These are phyloP conservation scores for Plasmodium malariae DNA, from an alignment of 169 alveolate species.

Conservation along the genomic window DNA sequence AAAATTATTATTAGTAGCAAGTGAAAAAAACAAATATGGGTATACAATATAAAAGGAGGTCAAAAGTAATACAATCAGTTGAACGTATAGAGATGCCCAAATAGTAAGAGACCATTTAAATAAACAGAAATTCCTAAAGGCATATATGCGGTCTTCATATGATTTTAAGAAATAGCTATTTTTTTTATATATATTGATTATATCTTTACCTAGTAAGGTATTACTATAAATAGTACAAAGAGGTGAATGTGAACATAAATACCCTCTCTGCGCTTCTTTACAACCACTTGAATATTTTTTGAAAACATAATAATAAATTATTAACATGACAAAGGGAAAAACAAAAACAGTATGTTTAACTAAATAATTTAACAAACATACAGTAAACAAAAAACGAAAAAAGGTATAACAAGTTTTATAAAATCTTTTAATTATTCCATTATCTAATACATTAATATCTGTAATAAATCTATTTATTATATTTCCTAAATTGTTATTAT, in stretches of 20 bases:
- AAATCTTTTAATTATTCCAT: constrained; percentile 79
- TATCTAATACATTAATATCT: constrained; percentile 79
- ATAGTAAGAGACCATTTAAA: constrained; percentile 50
- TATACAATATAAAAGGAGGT: constrained; percentile 54
- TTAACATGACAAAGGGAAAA: constrained; percentile 47
- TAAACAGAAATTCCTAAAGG: constrained; percentile 22
- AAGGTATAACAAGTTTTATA: constrained; percentile 74
- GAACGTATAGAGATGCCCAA: constrained; percentile 72
- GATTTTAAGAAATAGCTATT: background rate
- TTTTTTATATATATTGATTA: constrained; percentile 74
- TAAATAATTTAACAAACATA: constrained; percentile 56
- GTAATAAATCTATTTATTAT: constrained; percentile 80
- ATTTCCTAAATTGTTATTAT: constrained; percentile 80
- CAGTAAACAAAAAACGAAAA: constrained; percentile 60
- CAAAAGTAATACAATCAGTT: constrained; percentile 5
- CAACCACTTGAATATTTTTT: constrained; percentile 74
- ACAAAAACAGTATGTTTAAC: constrained; percentile 36
- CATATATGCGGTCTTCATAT: constrained; percentile 2
- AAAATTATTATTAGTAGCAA: background rate
- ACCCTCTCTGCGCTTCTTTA: constrained; percentile 84
- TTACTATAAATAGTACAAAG: constrained; percentile 80
- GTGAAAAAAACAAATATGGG: constrained; percentile 14
- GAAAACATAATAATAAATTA: constrained; percentile 41
- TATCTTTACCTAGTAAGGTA: constrained; percentile 77
- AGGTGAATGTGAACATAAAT: constrained; percentile 77